Percentiles rank a stretch among this genome's conserved stretches.
phyloP scores from a whole-genome alignment of 208 protist genomes.

The Leishmania aethiopica region DNA sequence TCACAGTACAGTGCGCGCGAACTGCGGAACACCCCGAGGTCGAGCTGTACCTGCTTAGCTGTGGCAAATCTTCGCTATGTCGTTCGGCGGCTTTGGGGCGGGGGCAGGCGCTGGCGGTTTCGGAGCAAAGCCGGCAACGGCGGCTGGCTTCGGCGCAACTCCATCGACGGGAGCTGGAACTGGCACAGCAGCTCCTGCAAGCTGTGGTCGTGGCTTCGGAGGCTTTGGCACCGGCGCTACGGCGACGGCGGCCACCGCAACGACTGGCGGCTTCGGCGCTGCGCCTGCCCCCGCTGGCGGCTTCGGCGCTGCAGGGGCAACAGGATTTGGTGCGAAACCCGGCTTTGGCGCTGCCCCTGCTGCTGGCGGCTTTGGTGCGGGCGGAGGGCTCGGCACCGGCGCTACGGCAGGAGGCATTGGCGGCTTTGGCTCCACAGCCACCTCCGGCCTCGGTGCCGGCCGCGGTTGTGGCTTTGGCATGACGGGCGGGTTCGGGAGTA shows the following conservation, averaged over 20 bases:
- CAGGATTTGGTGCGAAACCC: constrained; percentile 1
- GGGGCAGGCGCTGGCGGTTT: constrained; percentile 8
- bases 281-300: constrained; percentile 17
- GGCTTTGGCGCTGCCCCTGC: constrained; percentile 27
- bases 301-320: constrained; percentile 29
- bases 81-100: constrained; percentile 41
- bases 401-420: constrained; percentile 14
- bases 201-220: constrained; percentile 4
- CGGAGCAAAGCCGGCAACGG: constrained; percentile 11
- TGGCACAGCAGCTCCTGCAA: background rate
- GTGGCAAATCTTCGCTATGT: background rate
- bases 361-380: constrained; percentile 30
- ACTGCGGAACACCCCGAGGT: background rate
- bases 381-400: constrained; percentile 1
- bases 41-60: background rate
- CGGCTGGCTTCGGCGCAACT: constrained; percentile 28
- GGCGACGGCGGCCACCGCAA: constrained; percentile 10
- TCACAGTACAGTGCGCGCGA: background rate
- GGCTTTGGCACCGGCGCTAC: constrained; percentile 22
- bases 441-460: constrained; percentile 4
- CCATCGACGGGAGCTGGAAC: constrained; percentile 4
- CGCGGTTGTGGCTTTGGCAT: constrained; percentile 26
- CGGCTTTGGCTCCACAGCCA: constrained; percentile 17
- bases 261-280: constrained; percentile 35
- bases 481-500: constrained; percentile 20